phyloP scores from a whole-genome alignment of 1,284 basidiomycete species.

The Amylostereum areolatum region DNA sequence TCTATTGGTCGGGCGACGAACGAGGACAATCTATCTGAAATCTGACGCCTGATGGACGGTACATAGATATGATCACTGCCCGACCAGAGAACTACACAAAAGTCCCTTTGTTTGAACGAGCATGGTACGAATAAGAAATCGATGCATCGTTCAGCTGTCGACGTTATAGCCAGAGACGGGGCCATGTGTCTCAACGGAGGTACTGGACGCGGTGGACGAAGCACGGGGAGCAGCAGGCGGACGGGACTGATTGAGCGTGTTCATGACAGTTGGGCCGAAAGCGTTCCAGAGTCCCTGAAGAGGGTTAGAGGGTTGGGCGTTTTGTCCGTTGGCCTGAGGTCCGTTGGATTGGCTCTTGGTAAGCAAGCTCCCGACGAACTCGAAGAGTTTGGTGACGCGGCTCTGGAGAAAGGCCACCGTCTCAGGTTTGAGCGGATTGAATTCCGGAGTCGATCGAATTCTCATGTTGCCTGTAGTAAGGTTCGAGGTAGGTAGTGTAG shows the following conservation, averaged over 20 bases:
- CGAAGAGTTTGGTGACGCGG: constrained; percentile 40
- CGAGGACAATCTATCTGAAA: too few relatives aligned
- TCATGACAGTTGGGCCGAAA: constrained; percentile 6
- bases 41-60: too few relatives aligned
- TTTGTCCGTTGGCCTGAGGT: constrained; percentile 1
- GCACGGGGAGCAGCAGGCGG: not conserved
- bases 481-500: constrained; percentile 60
- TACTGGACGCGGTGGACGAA: not conserved
- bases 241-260: not conserved
- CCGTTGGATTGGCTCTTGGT: constrained; percentile 28
- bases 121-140: too few relatives aligned
- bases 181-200: not conserved
- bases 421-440: constrained; percentile 44
- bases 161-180: constrained; percentile 5
- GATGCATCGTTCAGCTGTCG: not conserved
- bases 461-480: constrained; percentile 64
- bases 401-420: constrained; percentile 44
- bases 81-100: constrained; percentile 1
- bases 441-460: constrained; percentile 62
- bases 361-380: constrained; percentile 36
- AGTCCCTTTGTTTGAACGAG: constrained; percentile 1
- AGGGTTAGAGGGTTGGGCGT: constrained; percentile 1
- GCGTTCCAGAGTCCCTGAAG: constrained; percentile 8
- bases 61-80: constrained; percentile 8
- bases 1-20: too few relatives aligned